Base-by-base conservation (phyloP, 176 grass and related monocot genomes). In the Eragrostis curvula region DNA sequence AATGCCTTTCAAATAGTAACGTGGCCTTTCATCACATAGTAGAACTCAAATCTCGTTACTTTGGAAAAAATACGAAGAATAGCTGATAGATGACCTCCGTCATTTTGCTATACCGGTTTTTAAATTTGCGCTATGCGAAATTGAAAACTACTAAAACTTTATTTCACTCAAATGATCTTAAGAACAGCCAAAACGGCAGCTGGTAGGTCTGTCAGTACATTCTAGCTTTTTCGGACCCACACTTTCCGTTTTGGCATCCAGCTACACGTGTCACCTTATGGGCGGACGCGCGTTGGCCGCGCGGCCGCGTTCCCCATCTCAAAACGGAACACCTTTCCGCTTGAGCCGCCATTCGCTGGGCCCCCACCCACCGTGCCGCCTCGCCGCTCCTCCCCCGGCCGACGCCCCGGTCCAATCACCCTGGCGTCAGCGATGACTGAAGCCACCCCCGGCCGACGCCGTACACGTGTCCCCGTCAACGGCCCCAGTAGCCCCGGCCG, bases 351-450 rank as follows among this genome's bases (percentile, higher is more conserved):
- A 46, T 20, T 66, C 20, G 36, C 6, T 6, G 14, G 80, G 67
- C 52, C 21, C 79, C 66, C 8, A 20, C 66, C 8, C n/a, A n/a
- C 3, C 32, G 28, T 2, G 74, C 51, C 64, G 77, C 65, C 75
- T 63, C 82, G 23, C 77, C 71, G 76, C 77, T 36, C n/a, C n/a
- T n/a, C n/a, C n/a, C 23, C 40, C 36, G 67, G 47, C 27, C n/a
- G 20, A n/a, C 61, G 27, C 45, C 64, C 66, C 28, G 11, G 73
- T 85, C 83, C 87, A 84, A 77, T 60, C 81, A 52, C 29, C 15
- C 9, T 17, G 84, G 17, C 87, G 84, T 92, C 36, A 92, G 90
- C 87, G 63, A 21, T 89, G 87, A 89, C 80, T 77, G 68, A 87
- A 81, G 68, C 87, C 10, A 9, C 0, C 44, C 25, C 28, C 75